Evolutionary conservation across 768 basidiomycete species (phyloP), one percentile per base, ranked within the genome.

Genomic region (Xerocomellus intermedius): DNA sequence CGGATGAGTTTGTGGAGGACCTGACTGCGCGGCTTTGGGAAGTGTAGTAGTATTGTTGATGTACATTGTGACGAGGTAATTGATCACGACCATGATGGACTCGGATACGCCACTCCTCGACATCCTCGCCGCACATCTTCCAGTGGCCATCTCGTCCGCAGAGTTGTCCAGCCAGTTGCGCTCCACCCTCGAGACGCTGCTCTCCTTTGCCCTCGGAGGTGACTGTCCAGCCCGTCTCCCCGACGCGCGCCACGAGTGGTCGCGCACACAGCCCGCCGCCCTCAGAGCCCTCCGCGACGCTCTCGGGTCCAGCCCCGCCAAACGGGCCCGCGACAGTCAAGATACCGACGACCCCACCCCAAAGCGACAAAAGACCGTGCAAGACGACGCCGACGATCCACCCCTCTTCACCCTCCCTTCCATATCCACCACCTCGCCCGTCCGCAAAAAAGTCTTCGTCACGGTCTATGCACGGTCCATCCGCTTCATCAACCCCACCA

Each of bases 371-470:
- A 66, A 72, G 51, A 66, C 61, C 19, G 8, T 22, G 0, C 45
- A 43, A 2, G 55, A 59, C 24, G 59, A 57, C 28, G 63, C 58
- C 8, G 72, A 75, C 32, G 81, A 81, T 35, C 63, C 69, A 0
- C 79, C 84, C 1, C 53, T 80, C 10, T 85, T 81, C 69, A 82
- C 84, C 2, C 72, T 91, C 1, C 82, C 87, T 38, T 71, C 83
- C 17, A 70, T 91, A 39, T 89, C 88, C 28, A 74, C 79, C n/a
- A 82, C 85, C 12, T 83, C 89, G 0, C 89, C 89, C 12, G 69
- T 91, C 48, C 84, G 90, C 48, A 89, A 87, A 73, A 90, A 89
- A 58, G 80, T 86, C 37, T 82, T 91, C 62, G 77, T 90, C 61
- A 79, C 79, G 4, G 70, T 88, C 37, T 77, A 83, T 62, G 62